Base-by-base conservation (phyloP, 2,329 filamentous ascomycete species). In the Ophiostoma triangulosporum region DNA sequence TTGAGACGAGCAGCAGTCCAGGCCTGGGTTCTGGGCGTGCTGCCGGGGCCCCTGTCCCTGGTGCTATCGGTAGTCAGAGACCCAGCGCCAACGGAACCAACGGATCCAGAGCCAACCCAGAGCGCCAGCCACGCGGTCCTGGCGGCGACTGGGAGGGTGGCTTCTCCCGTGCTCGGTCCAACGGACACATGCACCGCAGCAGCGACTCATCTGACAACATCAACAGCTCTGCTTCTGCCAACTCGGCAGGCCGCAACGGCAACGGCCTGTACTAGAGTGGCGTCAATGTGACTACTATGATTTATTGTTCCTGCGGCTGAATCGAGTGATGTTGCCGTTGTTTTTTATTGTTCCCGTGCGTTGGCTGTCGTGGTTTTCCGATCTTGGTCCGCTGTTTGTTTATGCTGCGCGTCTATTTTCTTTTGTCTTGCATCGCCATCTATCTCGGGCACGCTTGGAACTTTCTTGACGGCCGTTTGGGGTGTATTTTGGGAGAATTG, bases 21-120 rank as follows among this genome's bases (percentile, higher is more conserved):
- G 46, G 17, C 22, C 27, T 48, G 27, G 46, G 46, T 14, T 48
- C 46, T 6, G 46, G 46, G n/a, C 46, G 46, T 33, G n/a, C 29
- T 6, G 20, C 27, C 6, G 46, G 27, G n/a, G 46, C 27, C 24
- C 27, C 46, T 17, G 46, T 48, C 0, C 77, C 77, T 8, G 80
- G 80, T 5, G 78, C 80, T 11, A 84, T 84, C 51, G 80, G 80
- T 51, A 84, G 80, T 66, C 80, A 83, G 64, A 73, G 80, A 46
- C 78, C 79, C 7, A 68, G 73, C 14, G 70, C 75, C 11, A 52
- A 46, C 48, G 40, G 48, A 7, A 15, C 48, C 26, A 63, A 64
- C 50, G 70, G 63, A 52, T 66, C 62, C 54, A 68, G 70, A 51
- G 56, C 64, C 66, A 68, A 71, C 68, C 78, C 78, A 3, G 80